Evolutionary conservation across 768 basidiomycete genomes (phyloP), one percentile per base, ranked within the genome.

Genomic region (Mycena vulgaris): DNA sequence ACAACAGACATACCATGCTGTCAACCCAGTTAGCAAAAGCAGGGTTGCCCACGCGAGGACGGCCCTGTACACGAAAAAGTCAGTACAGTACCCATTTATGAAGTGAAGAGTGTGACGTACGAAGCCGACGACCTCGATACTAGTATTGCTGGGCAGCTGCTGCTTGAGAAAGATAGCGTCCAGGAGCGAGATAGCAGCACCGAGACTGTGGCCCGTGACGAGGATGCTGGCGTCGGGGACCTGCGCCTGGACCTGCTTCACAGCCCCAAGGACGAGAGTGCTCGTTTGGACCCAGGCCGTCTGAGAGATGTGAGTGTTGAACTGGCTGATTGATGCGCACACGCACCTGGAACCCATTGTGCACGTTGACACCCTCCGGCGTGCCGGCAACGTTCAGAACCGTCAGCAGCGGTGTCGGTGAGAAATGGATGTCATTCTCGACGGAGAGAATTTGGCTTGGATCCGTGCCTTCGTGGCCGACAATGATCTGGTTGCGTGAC

Each of bases 151-250:
- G 10, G 63, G 53, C 11, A 66, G 56, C 56, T 66, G 64, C 30
- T 66, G 64, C 55, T 59, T 66, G 56, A 66, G 64, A n/a, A 66
- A 66, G 47, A 66, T 59, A 5, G 64, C 64, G 30, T 66, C 64
- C 10, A 66, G 35, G 14, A 66, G 64, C 27, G 64, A 57, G 47
- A 66, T 48, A 3, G 55, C 64, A 0, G 64, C 56, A 2, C 64
- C 64, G 27, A 66, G 63, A 35, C 63, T 65, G 53, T 65, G 63
- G 3, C 63, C 63, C 1, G 63, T 65, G 0, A 65, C 63, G 2
- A 65, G 45, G 0, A 65, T 14, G 17, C 63, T 65, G 10, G 63
- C 63, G 9, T 47, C 45, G 27, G 63, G 63, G 1, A 65, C 63
- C 33, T 65, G 53, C 3, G 53, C 55, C 25, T 57, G 63, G 17